These are phyloP conservation scores for Nicotiana noctiflora DNA, from an alignment of 257 asterid species.

Conservation along the genomic window DNA sequence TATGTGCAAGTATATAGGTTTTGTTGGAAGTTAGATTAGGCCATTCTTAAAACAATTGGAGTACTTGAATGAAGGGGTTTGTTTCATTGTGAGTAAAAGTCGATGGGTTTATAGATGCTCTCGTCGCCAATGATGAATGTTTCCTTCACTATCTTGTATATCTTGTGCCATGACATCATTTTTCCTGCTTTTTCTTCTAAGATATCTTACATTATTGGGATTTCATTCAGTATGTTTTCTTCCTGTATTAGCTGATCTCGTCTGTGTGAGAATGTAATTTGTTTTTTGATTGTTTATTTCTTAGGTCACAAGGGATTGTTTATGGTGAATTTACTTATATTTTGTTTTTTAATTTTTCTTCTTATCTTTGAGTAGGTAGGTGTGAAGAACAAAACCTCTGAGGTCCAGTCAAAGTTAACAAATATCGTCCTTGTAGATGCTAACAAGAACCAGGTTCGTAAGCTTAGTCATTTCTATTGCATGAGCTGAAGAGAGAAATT, in stretches of 20 bases:
- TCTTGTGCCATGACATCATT: not conserved
- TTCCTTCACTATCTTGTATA: not conserved
- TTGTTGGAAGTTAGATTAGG: not conserved
- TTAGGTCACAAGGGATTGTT: not conserved
- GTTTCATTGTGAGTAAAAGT: not conserved
- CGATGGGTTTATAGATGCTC: not conserved
- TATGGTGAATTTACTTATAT: not conserved
- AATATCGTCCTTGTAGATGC: slow-evolving; percentile 78
- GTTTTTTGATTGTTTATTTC: not conserved
- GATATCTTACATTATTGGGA: not conserved
- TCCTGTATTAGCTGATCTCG: not conserved
- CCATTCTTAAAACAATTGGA: not conserved
- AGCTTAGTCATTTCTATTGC: slow-evolving; percentile 2
- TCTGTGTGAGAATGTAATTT: not conserved
- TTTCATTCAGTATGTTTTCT: not conserved
- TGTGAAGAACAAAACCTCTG: slow-evolving; percentile 74
- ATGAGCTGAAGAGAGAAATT: not conserved
- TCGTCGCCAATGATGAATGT: not conserved
- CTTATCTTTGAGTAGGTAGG: slow-evolving; percentile 69
- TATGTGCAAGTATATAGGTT: not conserved
- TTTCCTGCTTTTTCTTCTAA: not conserved
- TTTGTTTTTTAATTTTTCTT: not conserved
- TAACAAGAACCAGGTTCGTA: slow-evolving; percentile 80
- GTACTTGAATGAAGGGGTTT: slow-evolving; percentile 5
- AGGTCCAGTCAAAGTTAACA: slow-evolving; percentile 76